Evolutionary conservation across 208 protist genomes (phyloP), one percentile per base, ranked within the genome.

Genomic region (Entamoeba histolytica): DNA sequence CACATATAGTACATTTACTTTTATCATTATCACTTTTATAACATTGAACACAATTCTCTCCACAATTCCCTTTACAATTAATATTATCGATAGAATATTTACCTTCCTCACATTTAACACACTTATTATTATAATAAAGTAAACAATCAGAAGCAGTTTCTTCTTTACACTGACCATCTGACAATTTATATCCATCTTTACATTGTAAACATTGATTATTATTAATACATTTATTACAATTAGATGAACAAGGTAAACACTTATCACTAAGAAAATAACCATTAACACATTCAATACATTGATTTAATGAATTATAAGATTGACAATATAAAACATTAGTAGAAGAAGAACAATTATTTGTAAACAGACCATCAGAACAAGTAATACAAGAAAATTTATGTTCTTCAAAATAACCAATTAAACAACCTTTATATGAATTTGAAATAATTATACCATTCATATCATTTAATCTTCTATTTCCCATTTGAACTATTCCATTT

Each of bases 281-380:
- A 28, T 35, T 3, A 7, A 0, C 5, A 78, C 61, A 78, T 8
- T 23, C 61, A n/a, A 8, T 10, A 28, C 61, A 78, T 3, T 44
- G 2, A 44, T 2, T 2, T 44, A 44, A 44, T 3, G 39, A 3
- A 2, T 44, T 0, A 44, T 44, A 44, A 3, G 39, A 44, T 44
- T 44, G 39, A 44, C 39, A 44, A 44, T 44, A 3, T 44, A 3
- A 0, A 44, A 44, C 1, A 3, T 44, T 2, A 44, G 2, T 2
- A 2, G 0, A 2, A 3, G 39, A 2, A 3, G 2, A 0, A 44
- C 39, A 44, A 44, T 0, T 44, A 3, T 2, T 2, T 3, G 0
- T 44, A 44, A 44, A 3, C 2, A 44, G 0, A 3, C 39, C 39
- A 3, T 44, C 39, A 3, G 1, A 0, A 44, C 39, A 44, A 44